phyloP scores from a whole-genome alignment of 345 rosid genomes.

The Syzygium aromaticum region DNA sequence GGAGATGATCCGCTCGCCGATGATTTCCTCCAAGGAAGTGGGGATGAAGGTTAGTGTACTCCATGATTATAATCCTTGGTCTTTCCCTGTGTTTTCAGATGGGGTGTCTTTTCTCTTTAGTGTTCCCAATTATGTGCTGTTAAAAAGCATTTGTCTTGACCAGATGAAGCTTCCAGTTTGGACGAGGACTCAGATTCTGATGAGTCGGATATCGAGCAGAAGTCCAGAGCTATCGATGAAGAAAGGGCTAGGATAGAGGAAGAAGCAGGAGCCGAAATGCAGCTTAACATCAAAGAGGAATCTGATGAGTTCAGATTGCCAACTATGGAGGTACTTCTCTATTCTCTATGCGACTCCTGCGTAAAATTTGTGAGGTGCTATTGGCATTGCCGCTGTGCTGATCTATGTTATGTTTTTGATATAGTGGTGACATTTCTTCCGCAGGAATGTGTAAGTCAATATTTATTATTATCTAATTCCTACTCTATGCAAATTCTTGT shows the following conservation, averaged over 20 bases:
- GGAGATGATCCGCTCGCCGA: slow-evolving; percentile 52
- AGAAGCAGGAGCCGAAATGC: slow-evolving; percentile 54
- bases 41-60: slow-evolving; percentile 26
- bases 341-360: not conserved
- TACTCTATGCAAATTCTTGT: not conserved
- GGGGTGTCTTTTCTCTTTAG: not conserved
- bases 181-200: slow-evolving; percentile 35
- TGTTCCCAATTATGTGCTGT: not conserved
- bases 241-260: slow-evolving; percentile 23
- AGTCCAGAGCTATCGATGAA: slow-evolving; percentile 44
- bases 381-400: not conserved
- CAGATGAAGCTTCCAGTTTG: slow-evolving; percentile 20
- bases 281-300: slow-evolving; percentile 45
- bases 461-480: not conserved
- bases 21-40: slow-evolving; percentile 50
- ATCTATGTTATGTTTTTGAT: not conserved
- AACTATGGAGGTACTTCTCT: slow-evolving; percentile 49
- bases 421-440: not conserved
- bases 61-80: not conserved
- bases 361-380: not conserved
- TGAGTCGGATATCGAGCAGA: slow-evolving; percentile 38
- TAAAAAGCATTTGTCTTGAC: not conserved
- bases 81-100: not conserved
- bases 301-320: slow-evolving; percentile 81
- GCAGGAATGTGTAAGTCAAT: not conserved